These are phyloP conservation scores for Mycena epipterygia DNA, from an alignment of 768 basidiomycete species.

Conservation along the genomic window DNA sequence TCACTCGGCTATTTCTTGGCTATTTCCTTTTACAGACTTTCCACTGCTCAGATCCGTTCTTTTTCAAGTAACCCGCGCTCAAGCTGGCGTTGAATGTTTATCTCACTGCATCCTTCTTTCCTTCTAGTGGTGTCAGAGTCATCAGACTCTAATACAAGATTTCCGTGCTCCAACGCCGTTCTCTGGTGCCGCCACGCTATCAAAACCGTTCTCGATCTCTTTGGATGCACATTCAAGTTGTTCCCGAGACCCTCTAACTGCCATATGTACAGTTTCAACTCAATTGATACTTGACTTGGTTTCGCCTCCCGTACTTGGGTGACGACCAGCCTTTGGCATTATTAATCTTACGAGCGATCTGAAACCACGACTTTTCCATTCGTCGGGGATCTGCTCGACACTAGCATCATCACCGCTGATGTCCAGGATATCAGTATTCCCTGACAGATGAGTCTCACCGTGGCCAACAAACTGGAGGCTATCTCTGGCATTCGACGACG, in stretches of 20 bases:
- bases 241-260: neutral
- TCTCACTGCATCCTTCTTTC: too few species aligned
- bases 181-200: too few species aligned
- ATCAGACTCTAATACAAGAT: too few species aligned
- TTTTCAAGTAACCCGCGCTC: too few species aligned
- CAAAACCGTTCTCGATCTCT: too few species aligned
- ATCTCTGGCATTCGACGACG: neutral
- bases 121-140: too few species aligned
- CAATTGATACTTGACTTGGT: neutral
- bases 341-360: neutral
- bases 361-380: neutral
- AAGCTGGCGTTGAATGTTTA: too few species aligned
- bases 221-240: too few species aligned
- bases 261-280: neutral
- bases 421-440: neutral
- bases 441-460: neutral
- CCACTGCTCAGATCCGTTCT: too few species aligned
- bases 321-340: neutral
- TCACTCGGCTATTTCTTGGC: too few species aligned
- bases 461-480: neutral
- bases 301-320: neutral
- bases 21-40: too few species aligned
- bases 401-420: neutral
- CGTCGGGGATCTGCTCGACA: neutral
- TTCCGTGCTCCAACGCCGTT: too few species aligned